A percentile compares a stretch with the other conserved stretches of the same genome.
Conservation (phyloP, 1,139 yeast genomes). For the Pichia sp. region DNA sequence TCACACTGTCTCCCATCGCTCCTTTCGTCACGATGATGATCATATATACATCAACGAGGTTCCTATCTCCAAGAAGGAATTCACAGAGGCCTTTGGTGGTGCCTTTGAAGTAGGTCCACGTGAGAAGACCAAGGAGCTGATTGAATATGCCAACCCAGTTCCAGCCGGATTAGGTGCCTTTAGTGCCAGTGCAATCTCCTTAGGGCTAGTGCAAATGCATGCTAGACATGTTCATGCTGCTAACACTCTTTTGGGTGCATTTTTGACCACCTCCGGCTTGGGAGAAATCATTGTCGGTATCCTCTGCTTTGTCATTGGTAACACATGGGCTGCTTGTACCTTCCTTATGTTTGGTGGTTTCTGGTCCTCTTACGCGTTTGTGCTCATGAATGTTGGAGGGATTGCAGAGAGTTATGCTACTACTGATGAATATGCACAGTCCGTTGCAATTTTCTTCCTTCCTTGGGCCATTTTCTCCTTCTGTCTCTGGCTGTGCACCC, state of each 20-base stretch:
- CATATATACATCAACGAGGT: conserved; percentile 28
- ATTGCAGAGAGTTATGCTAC: conserved; percentile 43
- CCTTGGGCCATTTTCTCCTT: conserved; percentile 65
- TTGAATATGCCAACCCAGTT: conserved; percentile 29
- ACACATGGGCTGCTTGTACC: conserved; percentile 37
- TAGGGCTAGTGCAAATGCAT: conserved; percentile 29
- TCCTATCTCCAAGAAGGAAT: conserved; percentile 27
- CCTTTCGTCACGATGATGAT: conserved; percentile 18
- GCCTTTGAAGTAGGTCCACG: conserved; percentile 25
- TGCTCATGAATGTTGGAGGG: conserved; percentile 49
- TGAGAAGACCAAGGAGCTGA: conserved; percentile 20
- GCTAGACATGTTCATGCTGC: conserved; percentile 32
- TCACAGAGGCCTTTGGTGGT: conserved; percentile 30
- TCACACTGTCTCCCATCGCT: conserved; percentile 8
- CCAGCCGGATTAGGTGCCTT: conserved; percentile 32
- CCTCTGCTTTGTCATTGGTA: conserved; percentile 33
- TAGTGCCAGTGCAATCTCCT: conserved; percentile 23
- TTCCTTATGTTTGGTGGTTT: conserved; percentile 70
- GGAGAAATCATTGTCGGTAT: conserved; percentile 43
- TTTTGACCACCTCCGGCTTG: conserved; percentile 41
- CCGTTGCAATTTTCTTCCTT: conserved; percentile 53
- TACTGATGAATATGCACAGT: conserved; percentile 38
- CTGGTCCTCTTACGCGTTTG: conserved; percentile 62
- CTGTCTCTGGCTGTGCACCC: conserved; percentile 48
- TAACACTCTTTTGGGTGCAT: conserved; percentile 34